Base-by-base conservation (phyloP, 2,329 filamentous ascomycete species). In the Apiospora hydei region DNA sequence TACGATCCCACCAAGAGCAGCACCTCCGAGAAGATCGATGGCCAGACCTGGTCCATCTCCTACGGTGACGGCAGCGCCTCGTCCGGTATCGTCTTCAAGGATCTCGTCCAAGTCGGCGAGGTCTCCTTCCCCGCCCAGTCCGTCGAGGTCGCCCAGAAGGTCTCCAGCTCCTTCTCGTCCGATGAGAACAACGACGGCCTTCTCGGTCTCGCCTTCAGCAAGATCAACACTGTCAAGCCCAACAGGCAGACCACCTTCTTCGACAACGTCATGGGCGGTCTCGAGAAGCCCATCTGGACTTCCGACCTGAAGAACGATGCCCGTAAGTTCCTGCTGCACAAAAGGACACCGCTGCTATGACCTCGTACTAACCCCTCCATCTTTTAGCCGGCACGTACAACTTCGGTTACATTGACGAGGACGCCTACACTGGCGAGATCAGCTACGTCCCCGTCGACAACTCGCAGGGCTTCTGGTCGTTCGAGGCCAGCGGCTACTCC, bases 391-490 rank as follows among this genome's bases (percentile, higher is more conserved):
- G 80, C 2, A 81, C 80, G 26, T 82, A 82, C 72, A 81, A 81
- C 74, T 82, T 82, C 70, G 81, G 81, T 16, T 82, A 85, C 83
- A 88, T 91, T 72, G 89, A 92, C 80, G 77, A 77, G 47, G 82
- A 81, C 76, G 80, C 90, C 78, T 91, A 89, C 83, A 89, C 84
- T 0, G 90, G 90, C 67, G 74, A 82, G 46, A 87, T 92, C 77
- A 84, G 84, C 72, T 92, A 90, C 78, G 81, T 87, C 44, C 78
- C 85, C 21, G 88, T 91, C 71, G 86, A 91, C 81, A 84, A 77
- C 75, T 85, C 83, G 66, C 78, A 88, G 41, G 91, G 91, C 18
- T 92, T 88, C 84, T 93, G 91, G 91, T 82, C 86, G 69, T 91
- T 92, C 84, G 88, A 84, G 34, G 84, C 88, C 21, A 82, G 84